These are phyloP conservation scores for Pyrus communis DNA, from an alignment of 306 rosid genomes.

Conservation along the genomic window DNA sequence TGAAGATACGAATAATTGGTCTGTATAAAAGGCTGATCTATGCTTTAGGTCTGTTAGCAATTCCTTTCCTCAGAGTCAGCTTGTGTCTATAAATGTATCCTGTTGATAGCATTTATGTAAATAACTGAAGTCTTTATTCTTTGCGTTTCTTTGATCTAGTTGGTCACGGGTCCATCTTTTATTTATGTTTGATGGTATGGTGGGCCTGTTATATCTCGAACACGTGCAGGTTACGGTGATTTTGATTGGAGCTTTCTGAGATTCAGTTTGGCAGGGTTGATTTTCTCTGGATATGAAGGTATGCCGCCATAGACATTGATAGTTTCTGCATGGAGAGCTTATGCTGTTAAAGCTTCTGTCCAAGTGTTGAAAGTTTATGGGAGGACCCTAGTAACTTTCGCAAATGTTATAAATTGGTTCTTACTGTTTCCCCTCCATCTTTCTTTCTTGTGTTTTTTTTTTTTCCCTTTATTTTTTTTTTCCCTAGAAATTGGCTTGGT, in stretches of 20 bases:
- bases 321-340: constrained; percentile 49
- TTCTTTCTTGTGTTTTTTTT: background rate
- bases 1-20: background rate
- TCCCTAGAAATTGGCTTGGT: constrained; percentile 39
- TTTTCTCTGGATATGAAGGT: constrained; percentile 77
- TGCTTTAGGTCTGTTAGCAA: background rate
- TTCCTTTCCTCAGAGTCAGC: background rate
- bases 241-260: constrained; percentile 74
- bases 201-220: constrained; percentile 67
- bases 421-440: constrained; percentile 34
- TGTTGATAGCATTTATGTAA: constrained; percentile 6
- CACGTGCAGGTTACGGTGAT: constrained; percentile 79
- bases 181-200: constrained; percentile 55
- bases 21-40: background rate
- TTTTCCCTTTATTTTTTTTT: background rate
- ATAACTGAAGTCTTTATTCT: constrained; percentile 4
- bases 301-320: constrained; percentile 52
- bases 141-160: constrained; percentile 34
- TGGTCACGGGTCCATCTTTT: constrained; percentile 36
- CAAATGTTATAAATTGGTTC: constrained; percentile 34
- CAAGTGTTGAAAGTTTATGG: constrained; percentile 31
- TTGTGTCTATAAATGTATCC: constrained; percentile 4
- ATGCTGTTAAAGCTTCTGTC: constrained; percentile 22
- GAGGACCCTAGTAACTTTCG: constrained; percentile 30
- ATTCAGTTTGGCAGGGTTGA: constrained; percentile 62